Base-by-base conservation (phyloP, 768 basidiomycete species). In the Crepidotus variabilis region DNA sequence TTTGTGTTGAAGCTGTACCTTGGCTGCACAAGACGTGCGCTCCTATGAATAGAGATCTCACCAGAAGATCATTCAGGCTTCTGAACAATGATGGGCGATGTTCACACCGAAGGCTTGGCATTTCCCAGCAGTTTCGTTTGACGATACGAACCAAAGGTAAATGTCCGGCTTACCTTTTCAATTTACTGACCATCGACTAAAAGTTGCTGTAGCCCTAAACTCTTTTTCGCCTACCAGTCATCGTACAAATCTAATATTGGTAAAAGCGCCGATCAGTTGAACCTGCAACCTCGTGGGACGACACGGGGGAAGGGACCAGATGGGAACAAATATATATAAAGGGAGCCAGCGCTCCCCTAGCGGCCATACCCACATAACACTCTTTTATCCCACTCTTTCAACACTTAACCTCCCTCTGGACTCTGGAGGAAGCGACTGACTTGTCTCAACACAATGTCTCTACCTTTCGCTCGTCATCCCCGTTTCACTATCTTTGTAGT, bases 401-500 rank as follows among this genome's bases (percentile, higher is more conserved):
- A 43, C 39, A 14, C 13, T 5, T 5, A 43, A 43, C 39, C 18
- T 16, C 13, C 39, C 39, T 43, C n/a, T n/a, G n/a, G n/a, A n/a
- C n/a, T 14, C 39, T 5, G 14, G 39, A 20, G 13, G 14, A 5
- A 43, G 39, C 18, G 11, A 43, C 11, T 28, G 39, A 43, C 39
- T 43, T 43, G 39, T 43, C 39, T 43, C 39, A 43, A 43, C 51
- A 60, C 55, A 20, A 71, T 71, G 69, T 59, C 70, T 48, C 60
- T 57, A n/a, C 59, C 70, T 36, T 72, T 69, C 66, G 63, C 67
- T 55, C 75, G 80, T 55, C 81, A 84, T 64, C 83, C 83, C 24
- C 78, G 81, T 61, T 84, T 83, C 68, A 66, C 73, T 56, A 57
- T 82, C 56, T 65, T 76, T 62, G 67, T 81, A 50, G 66, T 74